These are phyloP conservation scores for Neurospora sp. DNA, from an alignment of 495 filamentous ascomycete species.

Conservation along the genomic window DNA sequence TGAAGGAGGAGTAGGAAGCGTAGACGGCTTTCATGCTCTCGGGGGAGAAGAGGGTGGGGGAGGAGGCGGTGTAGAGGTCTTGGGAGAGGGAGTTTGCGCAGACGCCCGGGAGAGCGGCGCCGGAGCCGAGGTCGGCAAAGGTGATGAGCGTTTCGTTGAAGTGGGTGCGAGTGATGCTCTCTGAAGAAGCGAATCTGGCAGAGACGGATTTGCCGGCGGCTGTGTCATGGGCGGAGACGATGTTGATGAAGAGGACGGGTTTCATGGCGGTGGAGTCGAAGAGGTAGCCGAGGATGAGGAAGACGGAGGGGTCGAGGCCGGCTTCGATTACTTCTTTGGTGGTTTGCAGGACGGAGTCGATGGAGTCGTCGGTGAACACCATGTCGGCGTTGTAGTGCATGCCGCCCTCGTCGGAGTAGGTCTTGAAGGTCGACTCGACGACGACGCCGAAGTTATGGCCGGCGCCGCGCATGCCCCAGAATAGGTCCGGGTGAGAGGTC, in stretches of 20 bases:
- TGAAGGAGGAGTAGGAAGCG: not conserved
- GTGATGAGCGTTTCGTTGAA: conserved; percentile 43
- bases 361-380: conserved; percentile 37
- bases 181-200: not conserved
- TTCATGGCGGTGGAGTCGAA: not conserved
- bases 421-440: conserved; percentile 10
- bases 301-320: conserved; percentile 26
- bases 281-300: conserved; percentile 19
- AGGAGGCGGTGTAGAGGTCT: not conserved
- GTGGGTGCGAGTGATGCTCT: not conserved
- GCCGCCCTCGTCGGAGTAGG: not conserved
- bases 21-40: not conserved
- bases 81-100: not conserved
- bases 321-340: conserved; percentile 31
- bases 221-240: not conserved
- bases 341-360: conserved; percentile 37
- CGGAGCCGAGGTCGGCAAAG: conserved; percentile 63
- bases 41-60: not conserved
- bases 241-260: not conserved
- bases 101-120: conserved; percentile 19
- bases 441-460: conserved; percentile 48
- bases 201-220: not conserved
- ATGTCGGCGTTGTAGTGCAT: conserved; percentile 29
- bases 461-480: conserved; percentile 43
- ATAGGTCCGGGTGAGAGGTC: conserved; percentile 29